These are phyloP conservation scores for Limnanthes douglasii DNA, from an alignment of 345 rosid genomes.

Conservation along the genomic window DNA sequence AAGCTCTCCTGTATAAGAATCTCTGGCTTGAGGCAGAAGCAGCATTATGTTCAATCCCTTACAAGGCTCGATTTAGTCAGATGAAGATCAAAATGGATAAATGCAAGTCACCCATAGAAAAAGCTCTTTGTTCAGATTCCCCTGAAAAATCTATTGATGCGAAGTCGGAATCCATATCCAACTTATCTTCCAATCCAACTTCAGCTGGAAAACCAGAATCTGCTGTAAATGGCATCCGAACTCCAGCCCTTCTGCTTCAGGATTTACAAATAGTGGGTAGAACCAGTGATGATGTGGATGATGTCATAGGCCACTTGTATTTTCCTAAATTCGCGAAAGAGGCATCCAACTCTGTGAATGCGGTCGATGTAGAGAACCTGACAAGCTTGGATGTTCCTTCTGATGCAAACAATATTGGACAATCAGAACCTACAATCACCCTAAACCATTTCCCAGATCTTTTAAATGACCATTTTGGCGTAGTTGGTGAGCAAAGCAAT, in stretches of 20 bases:
- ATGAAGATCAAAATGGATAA: constrained; percentile 40
- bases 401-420: constrained; percentile 10
- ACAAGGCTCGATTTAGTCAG: constrained; percentile 51
- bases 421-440: constrained; percentile 8
- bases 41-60: constrained; percentile 48
- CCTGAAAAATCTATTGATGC: constrained; percentile 3
- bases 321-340: constrained; percentile 13
- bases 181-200: constrained; percentile 6
- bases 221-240: background rate
- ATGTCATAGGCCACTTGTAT: constrained; percentile 25
- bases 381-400: constrained; percentile 7
- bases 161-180: constrained; percentile 5
- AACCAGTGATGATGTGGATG: constrained; percentile 14
- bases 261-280: constrained; percentile 7
- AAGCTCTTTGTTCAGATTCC: constrained; percentile 8
- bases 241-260: constrained; percentile 4
- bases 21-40: constrained; percentile 98
- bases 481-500: constrained; percentile 11
- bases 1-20: constrained; percentile 62
- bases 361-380: constrained; percentile 4
- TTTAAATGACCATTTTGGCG: no score
- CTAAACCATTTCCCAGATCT: no score
- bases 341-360: constrained; percentile 1
- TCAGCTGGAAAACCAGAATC: constrained; percentile 2
- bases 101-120: constrained; percentile 13